Base-by-base conservation (phyloP, 768 basidiomycete genomes). In the Collybiopsis confluens region DNA sequence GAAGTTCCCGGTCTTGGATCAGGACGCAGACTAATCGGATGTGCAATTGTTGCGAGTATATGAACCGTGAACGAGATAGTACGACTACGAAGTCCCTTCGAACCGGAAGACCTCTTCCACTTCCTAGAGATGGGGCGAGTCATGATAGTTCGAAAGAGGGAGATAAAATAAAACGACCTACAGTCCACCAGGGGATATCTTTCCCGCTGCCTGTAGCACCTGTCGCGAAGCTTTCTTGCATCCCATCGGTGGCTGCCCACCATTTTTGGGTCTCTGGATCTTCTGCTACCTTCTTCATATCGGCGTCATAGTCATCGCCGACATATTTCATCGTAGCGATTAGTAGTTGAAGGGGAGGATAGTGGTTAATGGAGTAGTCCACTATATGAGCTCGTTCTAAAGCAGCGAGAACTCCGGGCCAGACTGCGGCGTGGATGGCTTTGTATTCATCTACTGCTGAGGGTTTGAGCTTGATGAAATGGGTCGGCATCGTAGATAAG, bases 271-370 rank as follows among this genome's bases (percentile, higher is more conserved):
- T 91, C 62, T 85, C 82, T 15, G 79, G 73, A 62, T 88, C 85
- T 16, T 80, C 78, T 2, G 75, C 83, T 26, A 89, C 75, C 20
- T 63, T 72, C 33, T 69, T 73, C 87, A 90, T 90, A 60, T 90
- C 89, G 13, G 57, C 70, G 38, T 77, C 80, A 36, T 79, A 89
- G 59, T 91, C 79, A 2, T 69, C 55, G 0, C 88, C 90, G 0
- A 73, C 80, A 61, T 90, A 90, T 61, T 86, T 86, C 76, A 91
- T 86, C 42, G 76, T 82, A n/a, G 88, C 88, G 56, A 90, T 78
- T n/a, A 92, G 76, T 38, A 92, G 76, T 27, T 74, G 74, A 23
- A 83, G 70, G 3, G 78, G 78, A 16, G 81, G 77, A 59, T 83
- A 80, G 62, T 88, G 78, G 60, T 86, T 75, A 65, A 91, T 91